Evolutionary conservation across 2,329 filamentous ascomycete genomes (phyloP), one percentile per base, ranked within the genome.

Genomic region (Amauroascus verrucosus): DNA sequence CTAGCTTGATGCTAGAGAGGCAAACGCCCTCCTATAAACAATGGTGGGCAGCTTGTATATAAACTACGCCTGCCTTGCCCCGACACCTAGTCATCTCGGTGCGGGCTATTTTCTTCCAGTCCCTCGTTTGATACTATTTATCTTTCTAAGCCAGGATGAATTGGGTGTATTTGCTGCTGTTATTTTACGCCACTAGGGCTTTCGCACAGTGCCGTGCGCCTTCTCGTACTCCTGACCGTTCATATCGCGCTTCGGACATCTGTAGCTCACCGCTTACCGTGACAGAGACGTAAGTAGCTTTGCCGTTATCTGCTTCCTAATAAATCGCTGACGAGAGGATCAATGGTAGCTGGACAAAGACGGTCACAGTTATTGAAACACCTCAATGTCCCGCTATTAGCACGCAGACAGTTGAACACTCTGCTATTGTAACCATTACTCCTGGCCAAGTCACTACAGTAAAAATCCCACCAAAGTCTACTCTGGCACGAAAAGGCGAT

Each of bases 401-500:
- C n/a, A 41, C 35, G 14, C 33, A 38, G 33, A 48, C 33, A n/a
- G 32, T 48, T 35, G 13, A 8, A 13, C 32, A n/a, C 18, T 35
- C 45, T 3, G 45, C 45, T 3, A 48, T 30, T n/a, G 16, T 49
- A 5, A 41, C 47, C 11, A 13, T 40, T 20, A 20, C 13, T 16
- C 35, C 47, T 5, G 35, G 47, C 35, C 47, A 41, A 40, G 16
- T 49, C 22, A 49, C 47, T 28, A 35, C 47, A 28, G 22, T 41
- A 48, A 37, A 30, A n/a, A 38, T 35, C 16, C 6, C 13, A 18
- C 7, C 11, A 11, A 22, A 32, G 2, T 13, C 28, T n/a, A n/a
- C n/a, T n/a, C n/a, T n/a, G n/a, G n/a, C n/a, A n/a, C n/a, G n/a
- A n/a, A n/a, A n/a, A n/a, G n/a, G n/a, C 3, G 28, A 11, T 40